Evolutionary conservation across 2,329 filamentous ascomycete species (phyloP), one percentile per base, ranked within the genome.

Genomic region (Ceratocystis harringtonii): DNA sequence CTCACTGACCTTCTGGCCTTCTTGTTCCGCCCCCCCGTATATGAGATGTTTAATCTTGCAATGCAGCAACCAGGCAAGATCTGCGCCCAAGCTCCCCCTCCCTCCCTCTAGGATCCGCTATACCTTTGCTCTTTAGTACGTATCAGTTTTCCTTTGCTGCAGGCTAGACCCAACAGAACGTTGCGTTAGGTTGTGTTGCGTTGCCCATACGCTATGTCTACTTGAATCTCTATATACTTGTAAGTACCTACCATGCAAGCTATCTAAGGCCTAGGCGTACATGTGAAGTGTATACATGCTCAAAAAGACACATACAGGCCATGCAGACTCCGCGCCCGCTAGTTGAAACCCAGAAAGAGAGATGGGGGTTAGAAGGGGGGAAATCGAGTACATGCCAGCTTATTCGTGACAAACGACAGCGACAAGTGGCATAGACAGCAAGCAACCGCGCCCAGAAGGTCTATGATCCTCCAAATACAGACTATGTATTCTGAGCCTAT

Each of bases 21-120:
- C 45, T 22, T 22, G n/a, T 22, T 19, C 45, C n/a, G 6, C 6
- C 52, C 8, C 52, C 22, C 52, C 52, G 52, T 57, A 22, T 50
- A 57, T 57, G 52, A 57, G 52, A 57, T 17, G 22, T 57, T 57
- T 57, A 57, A 57, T 30, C 52, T 57, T 57, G 52, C 52, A 57
- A 57, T 57, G 22, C 52, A 57, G 30, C 52, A 30, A 30, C 10
- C 22, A 28, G 52, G 52, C 22, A 57, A 57, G 52, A 57, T 57
- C 52, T 57, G 52, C 52, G 1, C 25, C 30, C n/a, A 25, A 55
- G 12, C 22, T 28, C 25, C 19, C 52, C 52, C 6, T 57, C 17
- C 25, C 25, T 12, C 45, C 50, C 22, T 57, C 52, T 15, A n/a
- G 22, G 25, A 57, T 57, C 25, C 52, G 15, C 52, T 57, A 28